Base-by-base conservation (phyloP, 495 filamentous ascomycete species). In the Penicillium daleae region DNA sequence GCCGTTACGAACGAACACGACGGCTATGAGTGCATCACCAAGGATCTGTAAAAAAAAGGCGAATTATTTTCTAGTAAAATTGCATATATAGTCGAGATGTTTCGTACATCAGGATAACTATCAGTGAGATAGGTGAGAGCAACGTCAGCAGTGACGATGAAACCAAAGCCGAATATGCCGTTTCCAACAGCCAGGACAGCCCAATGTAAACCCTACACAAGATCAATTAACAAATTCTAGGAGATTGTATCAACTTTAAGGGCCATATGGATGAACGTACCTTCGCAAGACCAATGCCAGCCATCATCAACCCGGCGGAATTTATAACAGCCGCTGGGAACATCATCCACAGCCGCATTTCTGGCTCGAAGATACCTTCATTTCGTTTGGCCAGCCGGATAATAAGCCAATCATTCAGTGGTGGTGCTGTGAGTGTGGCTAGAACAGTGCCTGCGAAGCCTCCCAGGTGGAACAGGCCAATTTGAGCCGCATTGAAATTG, bases 401-500 rank as follows among this genome's bases (percentile, higher is more conserved):
- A 56, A 71, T 60, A 24, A 59, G 66, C 71, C 71, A 71, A 55
- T 78, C 76, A 44, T 64, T 71, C 22, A 76, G 32, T 2, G 64
- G 61, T 27, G 70, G 68, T 10, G 62, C 63, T 22, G 60, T 61
- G 13, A 71, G 7, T 40, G 66, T 53, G 26, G 71, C 72, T 52
- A 76, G 50, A 8, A 71, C 50, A 26, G 57, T 64, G 13, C 73
- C 73, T 29, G 75, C 61, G 53, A 75, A 69, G 5, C 59, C 62
- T 27, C 71, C 65, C 10, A 78, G 42, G 57, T 71, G 75, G 33
- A 66, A 69, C 15, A 75, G 46, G 13, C 76, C 74, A 39, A 78
- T 62, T 13, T 59, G 59, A 33, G 63, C 52, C 27, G 72, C 33
- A 22, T 59, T 49, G 66, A 78, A 76, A 49, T 70, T 71, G 61